Evolutionary conservation across 2,329 filamentous ascomycete species (phyloP), one percentile per base, ranked within the genome.

Genomic region (Penicillium decumbens): DNA sequence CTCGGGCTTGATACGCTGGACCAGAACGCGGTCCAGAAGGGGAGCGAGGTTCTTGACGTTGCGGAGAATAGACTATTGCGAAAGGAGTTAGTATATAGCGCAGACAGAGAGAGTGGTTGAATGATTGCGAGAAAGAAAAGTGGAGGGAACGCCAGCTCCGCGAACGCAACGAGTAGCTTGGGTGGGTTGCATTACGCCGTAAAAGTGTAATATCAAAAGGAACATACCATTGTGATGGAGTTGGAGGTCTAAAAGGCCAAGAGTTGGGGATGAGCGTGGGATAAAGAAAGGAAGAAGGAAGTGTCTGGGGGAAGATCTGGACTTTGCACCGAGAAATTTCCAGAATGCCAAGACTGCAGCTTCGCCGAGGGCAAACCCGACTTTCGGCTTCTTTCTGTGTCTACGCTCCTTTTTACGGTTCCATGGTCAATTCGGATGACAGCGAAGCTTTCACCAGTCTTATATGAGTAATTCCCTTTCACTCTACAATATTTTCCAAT

Each of bases 1-100:
- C 77, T 97, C 92, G 67, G 92, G 88, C 80, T 97, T 97, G 78
- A 96, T 77, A 76, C 93, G 89, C 84, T 98, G 93, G 63, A 98
- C 89, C 59, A 98, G 87, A 64, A 98, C 90, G 66, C 93, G 92
- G 84, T 98, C 93, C 75, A 98, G 85, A 63, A 98, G 91, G 57
- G 93, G 93, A 53, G 86, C 88, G 66, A 98, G 91, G 68, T 85
- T 85, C 77, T 92, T 93, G 83, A 98, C 91, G 72, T 88, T 95
- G 75, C 92, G 93, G 78, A 97, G 83, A 60, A 91, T 82, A 66
- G 67, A 69, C 65, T 69, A 49, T 57, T 38, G n/a, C 46, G 23
- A 33, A 13, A 8, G 29, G 18, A 43, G 25, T 52, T 28, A 48
- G 48, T 43, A 37, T 45, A 18, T 43, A 46, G 47, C 46, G 35